These are phyloP conservation scores for Tremella yokohamensis DNA, from an alignment of 768 basidiomycete species.

Conservation along the genomic window DNA sequence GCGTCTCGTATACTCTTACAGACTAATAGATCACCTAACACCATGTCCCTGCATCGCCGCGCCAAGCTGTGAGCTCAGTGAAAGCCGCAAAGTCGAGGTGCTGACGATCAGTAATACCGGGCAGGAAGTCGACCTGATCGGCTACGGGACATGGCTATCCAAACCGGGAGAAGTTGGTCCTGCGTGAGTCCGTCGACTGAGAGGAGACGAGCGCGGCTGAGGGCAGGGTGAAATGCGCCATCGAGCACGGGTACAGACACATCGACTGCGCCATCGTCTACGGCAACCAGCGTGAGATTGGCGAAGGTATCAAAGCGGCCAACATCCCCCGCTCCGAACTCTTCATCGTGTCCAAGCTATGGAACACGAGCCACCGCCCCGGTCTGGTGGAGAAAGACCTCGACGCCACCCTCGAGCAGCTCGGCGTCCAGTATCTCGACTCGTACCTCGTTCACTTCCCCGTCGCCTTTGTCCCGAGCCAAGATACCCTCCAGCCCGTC, in stretches of 20 bases:
- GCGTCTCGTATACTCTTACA: too few species aligned
- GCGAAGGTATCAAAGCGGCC: conserved; percentile 58
- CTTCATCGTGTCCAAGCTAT: conserved; percentile 60
- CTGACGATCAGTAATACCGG: not conserved
- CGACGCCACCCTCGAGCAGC: conserved; percentile 69
- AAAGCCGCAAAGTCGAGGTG: too few species aligned
- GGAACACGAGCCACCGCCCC: conserved; percentile 71
- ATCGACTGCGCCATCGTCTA: conserved; percentile 16
- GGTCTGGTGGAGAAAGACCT: conserved; percentile 69
- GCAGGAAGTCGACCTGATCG: not conserved
- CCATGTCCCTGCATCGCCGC: too few species aligned
- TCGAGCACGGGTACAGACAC: conserved; percentile 16
- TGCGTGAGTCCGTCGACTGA: not conserved
- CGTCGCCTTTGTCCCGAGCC: conserved; percentile 25
- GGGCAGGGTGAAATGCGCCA: conserved; percentile 6
- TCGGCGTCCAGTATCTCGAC: conserved; percentile 72
- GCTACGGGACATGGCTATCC: conserved; percentile 1
- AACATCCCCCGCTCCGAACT: conserved; percentile 77
- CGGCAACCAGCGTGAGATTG: conserved; percentile 19
- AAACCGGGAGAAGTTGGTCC: conserved; percentile 4
- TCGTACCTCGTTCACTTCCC: conserved; percentile 58
- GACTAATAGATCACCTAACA: too few species aligned
- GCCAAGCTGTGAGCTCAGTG: too few species aligned
- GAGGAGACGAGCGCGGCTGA: not conserved
- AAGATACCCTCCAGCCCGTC: conserved; percentile 15